Conservation (phyloP, 441 rosid genomes). For the Pelargonium myrrhifolium region DNA sequence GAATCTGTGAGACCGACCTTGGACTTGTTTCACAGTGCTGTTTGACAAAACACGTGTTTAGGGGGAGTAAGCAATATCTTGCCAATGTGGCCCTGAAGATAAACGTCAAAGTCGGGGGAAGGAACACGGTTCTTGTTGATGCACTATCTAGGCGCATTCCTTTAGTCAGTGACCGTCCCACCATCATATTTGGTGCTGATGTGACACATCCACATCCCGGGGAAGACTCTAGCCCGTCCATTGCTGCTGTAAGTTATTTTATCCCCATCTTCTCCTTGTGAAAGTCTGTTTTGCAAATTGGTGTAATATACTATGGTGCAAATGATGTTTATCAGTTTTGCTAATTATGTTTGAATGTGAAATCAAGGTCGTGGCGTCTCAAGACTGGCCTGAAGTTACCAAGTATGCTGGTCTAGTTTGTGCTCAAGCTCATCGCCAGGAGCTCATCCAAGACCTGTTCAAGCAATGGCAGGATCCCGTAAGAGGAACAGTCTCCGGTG, state of each 20-base stretch:
- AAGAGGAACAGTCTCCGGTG: constrained; percentile 86
- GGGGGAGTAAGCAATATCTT: constrained; percentile 78
- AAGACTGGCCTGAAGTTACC: constrained; percentile 99
- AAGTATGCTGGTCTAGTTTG: constrained; percentile 94
- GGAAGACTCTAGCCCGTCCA: constrained; percentile 93
- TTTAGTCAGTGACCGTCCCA: constrained; percentile 84
- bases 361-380: constrained; percentile 86
- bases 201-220: constrained; percentile 96
- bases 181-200: constrained; percentile 94
- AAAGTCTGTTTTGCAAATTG: background rate
- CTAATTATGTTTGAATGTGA: constrained; percentile 20
- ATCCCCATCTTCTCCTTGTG: background rate
- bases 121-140: constrained; percentile 88
- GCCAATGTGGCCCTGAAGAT: constrained; percentile 83
- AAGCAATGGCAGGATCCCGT: constrained; percentile 97
- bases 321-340: constrained; percentile 5
- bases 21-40: constrained; percentile 87
- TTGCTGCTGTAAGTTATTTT: constrained; percentile 60
- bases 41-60: constrained; percentile 76
- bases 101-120: constrained; percentile 93
- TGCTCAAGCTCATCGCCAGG: constrained; percentile 97
- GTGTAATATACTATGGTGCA: too few species aligned
- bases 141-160: constrained; percentile 85
- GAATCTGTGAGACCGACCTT: constrained; percentile 87
- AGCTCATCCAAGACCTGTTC: constrained; percentile 89